Evolutionary conservation across 2,329 filamentous ascomycete genomes (phyloP).

Genomic region (Trichoderma asperellum): DNA sequence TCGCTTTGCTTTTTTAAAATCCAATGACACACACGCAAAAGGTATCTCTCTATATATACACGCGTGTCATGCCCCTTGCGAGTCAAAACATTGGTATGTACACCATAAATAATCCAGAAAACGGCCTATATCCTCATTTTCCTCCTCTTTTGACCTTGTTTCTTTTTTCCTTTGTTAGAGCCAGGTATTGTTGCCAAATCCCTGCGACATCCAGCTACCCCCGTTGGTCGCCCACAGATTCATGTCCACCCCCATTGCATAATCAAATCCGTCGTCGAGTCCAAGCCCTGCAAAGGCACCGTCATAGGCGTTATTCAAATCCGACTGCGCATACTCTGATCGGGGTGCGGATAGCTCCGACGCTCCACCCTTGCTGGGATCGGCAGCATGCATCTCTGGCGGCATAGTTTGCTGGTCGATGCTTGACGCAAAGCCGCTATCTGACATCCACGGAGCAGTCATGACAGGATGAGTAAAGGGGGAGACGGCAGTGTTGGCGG

Average conservation of each 20-base stretch:
- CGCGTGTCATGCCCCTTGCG: background rate
- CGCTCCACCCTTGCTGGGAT: background rate
- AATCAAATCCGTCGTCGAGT: constrained; percentile 49
- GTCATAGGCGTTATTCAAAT: constrained; percentile 56
- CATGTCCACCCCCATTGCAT: constrained; percentile 48
- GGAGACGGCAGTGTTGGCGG: constrained; percentile 34
- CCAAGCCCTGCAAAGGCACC: constrained; percentile 53
- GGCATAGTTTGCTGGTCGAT: constrained; percentile 14
- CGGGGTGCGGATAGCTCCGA: constrained; percentile 30
- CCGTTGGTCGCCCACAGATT: constrained; percentile 43
- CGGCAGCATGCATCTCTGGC: background rate
- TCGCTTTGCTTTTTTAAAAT: constrained; percentile 9
- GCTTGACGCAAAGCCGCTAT: constrained; percentile 34
- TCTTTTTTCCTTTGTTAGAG: background rate
- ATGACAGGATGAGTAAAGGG: constrained; percentile 41
- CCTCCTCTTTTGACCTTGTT: background rate
- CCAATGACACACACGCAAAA: background rate
- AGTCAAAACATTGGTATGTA: background rate
- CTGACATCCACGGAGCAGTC: constrained; percentile 38
- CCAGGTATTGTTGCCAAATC: constrained; percentile 37
- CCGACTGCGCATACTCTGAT: constrained; percentile 33
- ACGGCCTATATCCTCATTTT: too few species aligned
- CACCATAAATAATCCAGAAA: background rate
- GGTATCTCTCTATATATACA: background rate
- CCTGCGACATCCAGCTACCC: constrained; percentile 40